Evolutionary conservation across 164 flowering plant genomes (phyloP).

Genomic region (Liriodendron chinense): DNA sequence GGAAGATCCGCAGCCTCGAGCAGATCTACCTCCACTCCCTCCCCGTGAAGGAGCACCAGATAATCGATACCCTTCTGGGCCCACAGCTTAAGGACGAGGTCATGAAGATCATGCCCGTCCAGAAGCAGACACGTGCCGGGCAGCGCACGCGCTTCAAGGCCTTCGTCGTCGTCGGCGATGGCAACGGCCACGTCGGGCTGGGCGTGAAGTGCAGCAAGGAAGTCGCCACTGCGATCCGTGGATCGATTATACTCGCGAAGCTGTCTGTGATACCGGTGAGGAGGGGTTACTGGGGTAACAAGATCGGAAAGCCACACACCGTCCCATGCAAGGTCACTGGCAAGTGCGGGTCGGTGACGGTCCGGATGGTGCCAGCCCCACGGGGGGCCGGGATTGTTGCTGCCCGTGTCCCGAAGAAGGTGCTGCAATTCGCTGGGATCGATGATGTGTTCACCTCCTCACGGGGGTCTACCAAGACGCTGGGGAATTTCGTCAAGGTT

Average conservation of each 20-base stretch:
- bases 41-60: conserved; percentile 72
- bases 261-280: conserved; percentile 71
- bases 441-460: conserved; percentile 83
- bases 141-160: conserved; percentile 87
- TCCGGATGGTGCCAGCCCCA: conserved; percentile 84
- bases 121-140: conserved; percentile 86
- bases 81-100: conserved; percentile 73
- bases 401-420: conserved; percentile 89
- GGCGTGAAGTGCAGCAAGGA: conserved; percentile 85
- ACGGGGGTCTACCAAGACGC: conserved; percentile 80
- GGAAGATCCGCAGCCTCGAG: conserved; percentile 49
- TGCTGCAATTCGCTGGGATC: conserved; percentile 84
- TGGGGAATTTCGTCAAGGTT: conserved; percentile 87
- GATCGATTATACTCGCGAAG: conserved; percentile 72
- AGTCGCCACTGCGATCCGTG: conserved; percentile 82
- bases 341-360: conserved; percentile 82
- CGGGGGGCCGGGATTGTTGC: conserved; percentile 87
- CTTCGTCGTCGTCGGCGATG: conserved; percentile 78
- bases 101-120: conserved; percentile 90
- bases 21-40: conserved; percentile 78
- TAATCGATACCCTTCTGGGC: conserved; percentile 52
- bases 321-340: conserved; percentile 90
- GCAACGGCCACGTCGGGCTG: conserved; percentile 74
- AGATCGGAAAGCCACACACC: conserved; percentile 83
- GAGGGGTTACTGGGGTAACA: conserved; percentile 88